Evolutionary conservation across 2,329 filamentous ascomycete genomes (phyloP).

Genomic region (Colletotrichum filicis): DNA sequence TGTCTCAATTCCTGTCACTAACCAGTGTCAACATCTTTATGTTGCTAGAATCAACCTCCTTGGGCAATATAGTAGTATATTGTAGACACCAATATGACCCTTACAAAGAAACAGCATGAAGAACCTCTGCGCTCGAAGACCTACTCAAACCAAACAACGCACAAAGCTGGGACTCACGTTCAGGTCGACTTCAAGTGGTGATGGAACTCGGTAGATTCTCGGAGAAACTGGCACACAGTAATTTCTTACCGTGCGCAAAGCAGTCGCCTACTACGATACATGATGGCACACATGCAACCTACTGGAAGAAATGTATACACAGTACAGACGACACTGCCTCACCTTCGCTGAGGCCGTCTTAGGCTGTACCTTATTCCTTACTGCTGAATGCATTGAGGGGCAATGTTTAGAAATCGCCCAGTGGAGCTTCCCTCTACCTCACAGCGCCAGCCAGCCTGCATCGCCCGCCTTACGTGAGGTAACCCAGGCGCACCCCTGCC

Average conservation of each 20-base stretch:
- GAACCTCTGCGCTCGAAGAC: not conserved
- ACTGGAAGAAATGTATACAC: not conserved
- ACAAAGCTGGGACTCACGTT: not conserved
- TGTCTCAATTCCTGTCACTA: not conserved
- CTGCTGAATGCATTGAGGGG: no score
- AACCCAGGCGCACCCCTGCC: constrained; percentile 7
- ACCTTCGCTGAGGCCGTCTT: no score
- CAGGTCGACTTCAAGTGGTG: not conserved
- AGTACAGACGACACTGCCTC: not conserved
- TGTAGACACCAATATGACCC: no score
- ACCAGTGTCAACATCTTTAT: no score
- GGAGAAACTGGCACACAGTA: constrained; percentile 11
- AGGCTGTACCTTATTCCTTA: no score
- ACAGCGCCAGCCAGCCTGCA: not conserved
- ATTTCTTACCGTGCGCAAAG: no score
- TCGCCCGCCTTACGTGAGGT: constrained; percentile 20
- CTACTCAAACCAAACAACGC: not conserved
- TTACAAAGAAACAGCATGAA: not conserved
- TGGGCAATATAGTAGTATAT: no score
- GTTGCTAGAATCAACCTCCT: no score
- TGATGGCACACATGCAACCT: no score
- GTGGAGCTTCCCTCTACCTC: not conserved
- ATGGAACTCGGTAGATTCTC: constrained; percentile 33
- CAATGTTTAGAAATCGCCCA: no score
- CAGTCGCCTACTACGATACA: no score